phyloP scores from a whole-genome alignment of 352 stramenopile genomes.

The Globisporangium echinulatum region DNA sequence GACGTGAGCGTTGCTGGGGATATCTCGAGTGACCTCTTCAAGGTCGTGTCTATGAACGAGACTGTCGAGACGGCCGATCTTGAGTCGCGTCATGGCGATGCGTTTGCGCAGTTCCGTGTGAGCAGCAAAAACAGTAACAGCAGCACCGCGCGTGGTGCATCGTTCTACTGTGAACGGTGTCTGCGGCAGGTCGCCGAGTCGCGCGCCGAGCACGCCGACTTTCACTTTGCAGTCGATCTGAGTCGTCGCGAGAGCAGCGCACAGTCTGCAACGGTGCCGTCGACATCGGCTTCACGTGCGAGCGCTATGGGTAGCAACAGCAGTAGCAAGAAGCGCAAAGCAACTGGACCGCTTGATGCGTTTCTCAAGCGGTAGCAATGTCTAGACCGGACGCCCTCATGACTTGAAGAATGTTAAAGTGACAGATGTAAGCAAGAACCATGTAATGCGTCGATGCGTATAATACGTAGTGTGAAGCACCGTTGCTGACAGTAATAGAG shows the following conservation, averaged over 20 bases:
- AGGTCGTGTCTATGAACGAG: too few relatives aligned
- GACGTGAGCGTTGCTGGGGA: background rate
- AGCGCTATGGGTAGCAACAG: background rate
- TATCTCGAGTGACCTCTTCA: too few relatives aligned
- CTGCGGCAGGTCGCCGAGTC: constrained; percentile 23
- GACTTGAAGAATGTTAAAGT: too few relatives aligned
- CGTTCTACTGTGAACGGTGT: constrained; percentile 37
- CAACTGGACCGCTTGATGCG: constrained; percentile 35
- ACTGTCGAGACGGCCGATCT: too few relatives aligned
- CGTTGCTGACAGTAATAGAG: too few relatives aligned
- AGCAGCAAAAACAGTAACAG: background rate
- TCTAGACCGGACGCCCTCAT: too few relatives aligned
- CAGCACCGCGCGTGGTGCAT: background rate
- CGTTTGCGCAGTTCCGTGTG: constrained; percentile 16
- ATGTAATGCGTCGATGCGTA: too few relatives aligned
- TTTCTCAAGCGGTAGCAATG: constrained; percentile 23
- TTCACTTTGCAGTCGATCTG: constrained; percentile 48
- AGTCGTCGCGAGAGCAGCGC: constrained; percentile 20
- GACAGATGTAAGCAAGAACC: too few relatives aligned
- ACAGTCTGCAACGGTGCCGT: constrained; percentile 12
- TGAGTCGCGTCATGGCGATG: background rate
- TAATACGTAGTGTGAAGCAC: too few relatives aligned
- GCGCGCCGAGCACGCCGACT: constrained; percentile 43
- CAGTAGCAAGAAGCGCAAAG: constrained; percentile 11
- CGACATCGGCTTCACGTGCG: too few relatives aligned